These are phyloP conservation scores for Saccharomyces hybrid DNA, from an alignment of 1,139 yeast genomes.

Conservation along the genomic window DNA sequence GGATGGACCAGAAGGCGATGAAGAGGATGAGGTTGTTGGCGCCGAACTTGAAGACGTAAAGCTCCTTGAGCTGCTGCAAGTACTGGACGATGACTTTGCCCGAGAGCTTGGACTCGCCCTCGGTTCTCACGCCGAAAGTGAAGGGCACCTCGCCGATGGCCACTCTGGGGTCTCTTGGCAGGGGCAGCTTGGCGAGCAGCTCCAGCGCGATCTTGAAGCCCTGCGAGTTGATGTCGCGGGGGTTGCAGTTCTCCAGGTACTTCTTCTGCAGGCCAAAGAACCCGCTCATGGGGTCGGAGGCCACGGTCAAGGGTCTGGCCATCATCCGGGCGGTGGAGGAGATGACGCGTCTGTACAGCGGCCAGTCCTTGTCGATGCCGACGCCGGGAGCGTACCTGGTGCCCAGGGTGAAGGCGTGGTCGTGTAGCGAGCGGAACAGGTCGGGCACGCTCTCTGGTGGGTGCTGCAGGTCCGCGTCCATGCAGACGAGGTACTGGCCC, in stretches of 20 bases:
- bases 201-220: constrained; percentile 44
- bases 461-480: constrained; percentile 45
- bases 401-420: constrained; percentile 39
- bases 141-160: constrained; percentile 41
- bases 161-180: constrained; percentile 29
- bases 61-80: constrained; percentile 37
- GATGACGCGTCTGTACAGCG: constrained; percentile 40
- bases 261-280: constrained; percentile 41
- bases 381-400: constrained; percentile 45
- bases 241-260: constrained; percentile 30
- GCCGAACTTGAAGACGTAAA: constrained; percentile 39
- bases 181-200: constrained; percentile 38
- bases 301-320: constrained; percentile 40
- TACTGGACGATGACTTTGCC: constrained; percentile 42
- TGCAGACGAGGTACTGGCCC: constrained; percentile 40
- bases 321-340: constrained; percentile 40
- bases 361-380: constrained; percentile 45
- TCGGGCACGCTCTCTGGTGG: constrained; percentile 43
- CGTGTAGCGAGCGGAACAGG: constrained; percentile 34
- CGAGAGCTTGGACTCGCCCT: constrained; percentile 41
- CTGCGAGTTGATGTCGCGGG: constrained; percentile 35
- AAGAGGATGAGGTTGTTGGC: constrained; percentile 31
- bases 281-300: constrained; percentile 44
- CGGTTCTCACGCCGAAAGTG: constrained; percentile 44
- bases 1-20: constrained; percentile 25